Evolutionary conservation across 495 filamentous ascomycete species (phyloP), one percentile per base, ranked within the genome.

Genomic region (Apodospora peruviana): DNA sequence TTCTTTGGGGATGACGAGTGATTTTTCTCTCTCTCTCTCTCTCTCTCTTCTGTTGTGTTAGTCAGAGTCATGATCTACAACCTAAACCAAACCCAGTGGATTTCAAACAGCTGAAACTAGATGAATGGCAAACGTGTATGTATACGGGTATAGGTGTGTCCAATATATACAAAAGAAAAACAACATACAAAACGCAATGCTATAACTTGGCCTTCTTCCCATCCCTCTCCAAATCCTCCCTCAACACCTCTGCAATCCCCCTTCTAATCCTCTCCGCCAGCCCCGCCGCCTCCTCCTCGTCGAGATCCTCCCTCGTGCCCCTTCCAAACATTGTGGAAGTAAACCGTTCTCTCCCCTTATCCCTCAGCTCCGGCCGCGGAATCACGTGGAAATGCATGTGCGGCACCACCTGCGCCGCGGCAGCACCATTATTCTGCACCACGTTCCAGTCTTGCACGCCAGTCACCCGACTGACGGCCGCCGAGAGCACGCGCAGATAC

Each of bases 341-440:
- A 64, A 81, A 83, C 52, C 71, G 66, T 71, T 77, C 65, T 65
- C 69, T 55, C 69, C 72, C 19, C 53, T 61, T 50, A 35, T 61
- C 65, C 59, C 72, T 58, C 25, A 79, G 54, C 62, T 76, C 74
- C 21, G 79, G 76, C 21, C 91, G 68, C 2, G 91, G 91, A 38
- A 96, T 91, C 21, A 97, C 76, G 55, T 97, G 91, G 66, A 90
- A 96, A 64, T 96, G 91, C 5, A 91, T 84, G 66, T 96, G 91
- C 18, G 83, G 82, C 2, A 97, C 89, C 19, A 91, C 87, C 68
- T 97, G 91, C 5, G 90, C 90, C 10, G 91, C 91, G 20, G 86
- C 74, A 0, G 79, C 80, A 2, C 91, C 91, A 66, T 96, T 97
- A 68, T 97, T 97, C 72, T 95, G 90, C 51, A 95, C 87, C 18